These are phyloP conservation scores for Plasmopara viticola DNA, from an alignment of 352 stramenopile genomes.

Conservation along the genomic window DNA sequence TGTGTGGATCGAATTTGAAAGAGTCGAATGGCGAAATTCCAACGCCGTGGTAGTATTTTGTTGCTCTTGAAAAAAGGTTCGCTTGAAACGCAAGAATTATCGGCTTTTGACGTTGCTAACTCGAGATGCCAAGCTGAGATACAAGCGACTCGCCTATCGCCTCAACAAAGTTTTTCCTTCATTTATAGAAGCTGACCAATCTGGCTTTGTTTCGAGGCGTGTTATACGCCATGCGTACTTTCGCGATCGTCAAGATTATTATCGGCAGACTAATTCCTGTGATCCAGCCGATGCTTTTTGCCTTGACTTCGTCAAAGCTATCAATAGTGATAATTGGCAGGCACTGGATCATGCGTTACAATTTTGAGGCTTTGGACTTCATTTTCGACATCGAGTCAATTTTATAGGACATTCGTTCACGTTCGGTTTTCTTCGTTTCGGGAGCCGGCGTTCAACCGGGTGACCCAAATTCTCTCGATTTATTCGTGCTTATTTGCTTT, in stretches of 20 bases:
- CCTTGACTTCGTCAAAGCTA: constrained; percentile 3
- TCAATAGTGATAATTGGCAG: constrained; percentile 6
- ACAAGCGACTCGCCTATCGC: not conserved
- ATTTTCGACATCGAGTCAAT: not conserved
- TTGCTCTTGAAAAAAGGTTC: not conserved
- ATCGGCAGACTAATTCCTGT: not conserved
- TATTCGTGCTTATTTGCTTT: not conserved
- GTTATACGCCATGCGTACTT: not conserved
- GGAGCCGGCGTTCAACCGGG: not conserved
- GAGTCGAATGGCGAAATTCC: not conserved
- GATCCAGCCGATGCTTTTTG: not conserved
- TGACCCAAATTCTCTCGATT: not conserved
- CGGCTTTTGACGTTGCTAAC: not conserved
- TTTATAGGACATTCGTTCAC: not conserved
- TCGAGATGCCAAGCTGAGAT: not conserved
- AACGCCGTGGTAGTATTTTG: not conserved
- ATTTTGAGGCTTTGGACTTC: not conserved
- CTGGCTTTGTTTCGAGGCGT: not conserved
- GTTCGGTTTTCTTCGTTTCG: not conserved
- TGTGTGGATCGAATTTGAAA: not conserved
- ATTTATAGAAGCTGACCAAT: not conserved
- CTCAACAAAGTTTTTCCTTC: not conserved
- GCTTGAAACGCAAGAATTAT: not conserved
- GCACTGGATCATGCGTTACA: not conserved
- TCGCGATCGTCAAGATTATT: not conserved